Percentiles rank a stretch among this genome's conserved stretches.
These are phyloP conservation scores for Nannochloropsis gaditana DNA, from an alignment of 108 stramenopile genomes.

Conservation along the genomic window DNA sequence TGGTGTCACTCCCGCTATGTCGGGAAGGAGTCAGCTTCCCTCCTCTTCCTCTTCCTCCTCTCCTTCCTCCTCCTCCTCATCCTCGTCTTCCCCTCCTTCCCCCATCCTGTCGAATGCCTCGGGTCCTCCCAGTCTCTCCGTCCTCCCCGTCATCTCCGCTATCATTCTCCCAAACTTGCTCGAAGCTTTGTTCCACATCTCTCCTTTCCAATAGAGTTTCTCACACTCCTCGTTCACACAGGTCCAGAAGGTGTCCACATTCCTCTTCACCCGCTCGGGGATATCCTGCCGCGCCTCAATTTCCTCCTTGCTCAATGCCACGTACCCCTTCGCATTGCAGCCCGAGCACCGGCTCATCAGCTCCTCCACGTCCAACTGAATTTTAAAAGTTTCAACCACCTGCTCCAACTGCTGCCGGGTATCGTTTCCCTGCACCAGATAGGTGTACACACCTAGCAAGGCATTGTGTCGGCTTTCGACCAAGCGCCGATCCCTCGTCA, in stretches of 20 bases:
- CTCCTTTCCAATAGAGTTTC: constrained; percentile 1
- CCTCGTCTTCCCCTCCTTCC: background rate
- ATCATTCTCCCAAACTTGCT: background rate
- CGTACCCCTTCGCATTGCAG: background rate
- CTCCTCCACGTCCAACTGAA: background rate
- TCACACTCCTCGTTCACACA: background rate
- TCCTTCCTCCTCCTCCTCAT: constrained; percentile 3
- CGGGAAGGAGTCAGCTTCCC: background rate
- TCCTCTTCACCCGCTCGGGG: background rate
- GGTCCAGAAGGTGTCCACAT: background rate
- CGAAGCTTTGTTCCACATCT: background rate
- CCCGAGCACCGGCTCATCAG: constrained; percentile 20
- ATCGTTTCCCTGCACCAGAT: background rate
- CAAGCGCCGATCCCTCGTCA: constrained; percentile 3
- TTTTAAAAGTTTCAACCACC: background rate
- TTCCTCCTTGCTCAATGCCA: background rate
- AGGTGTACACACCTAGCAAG: background rate
- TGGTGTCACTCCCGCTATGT: background rate
- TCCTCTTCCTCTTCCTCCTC: background rate
- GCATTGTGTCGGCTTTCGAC: constrained; percentile 7
- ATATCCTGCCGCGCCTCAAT: background rate
- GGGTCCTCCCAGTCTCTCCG: background rate
- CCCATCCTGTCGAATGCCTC: background rate
- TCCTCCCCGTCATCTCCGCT: background rate
- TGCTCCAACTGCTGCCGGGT: constrained; percentile 20